Base-by-base conservation (phyloP, 2,329 filamentous ascomycete species). In the Clonostachys solani region DNA sequence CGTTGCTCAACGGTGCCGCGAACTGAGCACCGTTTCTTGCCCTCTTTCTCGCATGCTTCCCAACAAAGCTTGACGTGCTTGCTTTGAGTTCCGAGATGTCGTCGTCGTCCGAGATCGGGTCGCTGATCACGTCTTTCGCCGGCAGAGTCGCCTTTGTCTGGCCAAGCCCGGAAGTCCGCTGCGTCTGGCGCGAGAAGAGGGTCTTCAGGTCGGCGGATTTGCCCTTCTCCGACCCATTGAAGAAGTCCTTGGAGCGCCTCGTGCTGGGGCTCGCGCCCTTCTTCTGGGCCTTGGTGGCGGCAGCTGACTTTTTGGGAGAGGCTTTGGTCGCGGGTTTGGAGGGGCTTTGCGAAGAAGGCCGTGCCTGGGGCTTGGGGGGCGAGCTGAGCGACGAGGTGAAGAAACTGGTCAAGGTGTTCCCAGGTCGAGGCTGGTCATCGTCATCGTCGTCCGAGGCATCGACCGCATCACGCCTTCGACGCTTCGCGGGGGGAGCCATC, bases 171-270 rank as follows among this genome's bases (percentile, higher is more conserved):
- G 23, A 29, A 2, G 23, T 29, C 36, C 36, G 36, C 52, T 82
- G 77, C 8, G 75, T 75, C 59, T 86, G 82, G 44, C 74, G 82
- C 16, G 80, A 82, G 54, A 86, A 86, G 16, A 85, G 69, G 0
- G 77, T 73, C 56, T 75, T 69, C 13, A 86, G 67, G 54, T 85
- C 76, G 5, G 72, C 79, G 7, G 75, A 76, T 51, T 75, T 79
- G 6, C 72, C 74, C 52, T 73, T 79, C 45, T 78, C 76, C 7
- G 72, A 71, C 6, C 61, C 50, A 50, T 71, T 75, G n/a, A 56
- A 59, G 37, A 56, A 55, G 34, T 57, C 63, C 29, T 64, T 71
- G 4, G 60, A 50, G 56, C 74, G 78, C 48, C 67, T 69, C 19
- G 65, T 59, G 50, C 56, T 66, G 56, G 64, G 40, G 53, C 52